A percentile compares a stretch with the other conserved stretches of the same genome.
These are phyloP conservation scores for Centaurea solstitialis DNA, from an alignment of 129 eudicot species.

Conservation along the genomic window DNA sequence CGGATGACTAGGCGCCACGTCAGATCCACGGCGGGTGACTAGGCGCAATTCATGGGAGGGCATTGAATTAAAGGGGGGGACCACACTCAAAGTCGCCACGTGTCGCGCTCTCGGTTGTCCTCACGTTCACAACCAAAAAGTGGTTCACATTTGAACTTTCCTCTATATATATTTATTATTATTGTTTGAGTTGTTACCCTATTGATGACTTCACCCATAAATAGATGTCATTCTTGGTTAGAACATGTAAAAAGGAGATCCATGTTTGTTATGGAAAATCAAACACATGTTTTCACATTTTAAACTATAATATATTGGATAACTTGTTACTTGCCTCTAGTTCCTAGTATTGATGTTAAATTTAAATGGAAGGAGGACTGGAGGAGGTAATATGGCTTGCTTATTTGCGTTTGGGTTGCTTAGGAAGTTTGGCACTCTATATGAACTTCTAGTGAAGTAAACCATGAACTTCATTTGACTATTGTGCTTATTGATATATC, in stretches of 20 bases:
- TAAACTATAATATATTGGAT: background rate
- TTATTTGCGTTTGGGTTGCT: background rate
- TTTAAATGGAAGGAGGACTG: background rate
- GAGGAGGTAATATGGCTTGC: background rate
- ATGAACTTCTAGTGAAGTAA: background rate
- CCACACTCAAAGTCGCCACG: too few relatives aligned
- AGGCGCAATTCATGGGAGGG: too few relatives aligned
- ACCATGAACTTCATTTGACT: background rate
- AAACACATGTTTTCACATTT: background rate
- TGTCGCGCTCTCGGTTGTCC: too few relatives aligned
- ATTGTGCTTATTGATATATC: background rate
- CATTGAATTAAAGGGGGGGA: too few relatives aligned
- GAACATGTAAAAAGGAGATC: background rate
- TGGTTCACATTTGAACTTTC: too few relatives aligned
- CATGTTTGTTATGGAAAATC: background rate
- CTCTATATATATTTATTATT: too few relatives aligned
- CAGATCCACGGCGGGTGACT: too few relatives aligned
- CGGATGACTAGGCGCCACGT: too few relatives aligned
- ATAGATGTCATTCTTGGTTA: background rate
- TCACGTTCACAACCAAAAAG: too few relatives aligned
- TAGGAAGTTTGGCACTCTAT: background rate
- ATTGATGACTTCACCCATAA: background rate
- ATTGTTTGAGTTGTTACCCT: slow-evolving; percentile 4
- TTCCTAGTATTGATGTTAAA: background rate
- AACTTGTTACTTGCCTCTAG: background rate